Evolutionary conservation across 495 filamentous ascomycete genomes (phyloP), one percentile per base, ranked within the genome.

Genomic region (Pseudomonodictys pantanalensis): DNA sequence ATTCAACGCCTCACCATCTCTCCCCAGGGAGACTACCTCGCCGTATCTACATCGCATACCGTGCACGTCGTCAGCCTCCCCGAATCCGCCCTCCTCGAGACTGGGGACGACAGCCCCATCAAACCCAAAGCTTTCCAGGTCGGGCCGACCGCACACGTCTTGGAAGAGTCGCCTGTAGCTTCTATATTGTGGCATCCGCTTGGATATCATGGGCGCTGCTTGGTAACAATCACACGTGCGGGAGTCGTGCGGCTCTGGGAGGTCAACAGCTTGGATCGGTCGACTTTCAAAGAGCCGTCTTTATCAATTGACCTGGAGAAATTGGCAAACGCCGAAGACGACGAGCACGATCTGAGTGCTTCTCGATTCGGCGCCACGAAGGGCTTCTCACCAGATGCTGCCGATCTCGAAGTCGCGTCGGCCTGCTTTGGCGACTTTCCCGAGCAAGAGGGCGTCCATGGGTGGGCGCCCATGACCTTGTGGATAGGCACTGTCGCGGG

Each of bases 401-500:
- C 90, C 33, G 90, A 95, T 56, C 91, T 96, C 87, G 87, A 92
- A 61, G 87, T 92, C 11, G 89, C 88, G 11, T 85, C 90, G 4
- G 89, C 91, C 38, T 89, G 84, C 66, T 95, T 96, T 72, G 87
- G 86, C 0, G 84, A 84, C 18, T 83, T 75, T 51, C 86, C 84
- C 11, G 52, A 59, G 26, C 73, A 68, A 24, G 76, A 76, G 32
- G 78, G 73, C 26, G 89, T 91, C 49, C 83, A 89, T 65, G 86
- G 86, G 26, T 96, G 91, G 91, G 86, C 88, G 6, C 79, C 89
- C 12, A 95, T 93, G 90, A 95, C 91, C 2, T 75, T 96, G 17
- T 96, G 90, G 90, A 74, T 95, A 42, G 90, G 88, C 15, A 96
- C 95, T 90, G 79, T 77, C 30, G 86, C 88, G 24, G 91, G 91